These are phyloP conservation scores for Aphanomyces invadans DNA, from an alignment of 352 stramenopile species.

Conservation along the genomic window DNA sequence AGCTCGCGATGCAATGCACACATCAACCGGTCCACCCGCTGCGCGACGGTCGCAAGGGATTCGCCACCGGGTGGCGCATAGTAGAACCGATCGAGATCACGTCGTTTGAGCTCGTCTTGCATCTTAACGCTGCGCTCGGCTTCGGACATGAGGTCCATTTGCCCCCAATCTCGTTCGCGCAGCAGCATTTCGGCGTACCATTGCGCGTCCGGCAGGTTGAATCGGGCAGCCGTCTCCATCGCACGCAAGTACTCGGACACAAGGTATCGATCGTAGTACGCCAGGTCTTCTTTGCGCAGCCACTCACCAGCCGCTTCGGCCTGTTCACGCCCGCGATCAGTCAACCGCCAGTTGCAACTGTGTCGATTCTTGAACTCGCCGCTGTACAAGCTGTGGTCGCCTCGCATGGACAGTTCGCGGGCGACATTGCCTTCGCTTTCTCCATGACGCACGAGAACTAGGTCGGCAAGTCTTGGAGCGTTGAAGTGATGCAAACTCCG, in stretches of 20 bases:
- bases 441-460: slow-evolving; percentile 84
- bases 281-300: slow-evolving; percentile 68
- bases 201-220: slow-evolving; percentile 58
- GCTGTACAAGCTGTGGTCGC: slow-evolving; percentile 78
- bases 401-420: slow-evolving; percentile 67
- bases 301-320: slow-evolving; percentile 68
- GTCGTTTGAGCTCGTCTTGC: slow-evolving; percentile 75
- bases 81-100: slow-evolving; percentile 81
- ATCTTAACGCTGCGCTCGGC: slow-evolving; percentile 82
- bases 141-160: slow-evolving; percentile 87
- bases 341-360: slow-evolving; percentile 82
- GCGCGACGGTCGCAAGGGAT: slow-evolving; percentile 69
- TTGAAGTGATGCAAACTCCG: slow-evolving; percentile 26
- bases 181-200: slow-evolving; percentile 87
- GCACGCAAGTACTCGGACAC: slow-evolving; percentile 83
- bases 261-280: slow-evolving; percentile 77
- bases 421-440: slow-evolving; percentile 86
- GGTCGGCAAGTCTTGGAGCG: slow-evolving; percentile 55
- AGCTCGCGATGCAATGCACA: slow-evolving; percentile 75
- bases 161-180: slow-evolving; percentile 81
- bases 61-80: slow-evolving; percentile 77
- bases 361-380: slow-evolving; percentile 86
- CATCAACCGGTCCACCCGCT: slow-evolving; percentile 72
- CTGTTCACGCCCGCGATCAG: slow-evolving; percentile 68
- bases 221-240: slow-evolving; percentile 75